phyloP scores from a whole-genome alignment of 2,329 filamentous ascomycete species.

The Thyridium curvatum region DNA sequence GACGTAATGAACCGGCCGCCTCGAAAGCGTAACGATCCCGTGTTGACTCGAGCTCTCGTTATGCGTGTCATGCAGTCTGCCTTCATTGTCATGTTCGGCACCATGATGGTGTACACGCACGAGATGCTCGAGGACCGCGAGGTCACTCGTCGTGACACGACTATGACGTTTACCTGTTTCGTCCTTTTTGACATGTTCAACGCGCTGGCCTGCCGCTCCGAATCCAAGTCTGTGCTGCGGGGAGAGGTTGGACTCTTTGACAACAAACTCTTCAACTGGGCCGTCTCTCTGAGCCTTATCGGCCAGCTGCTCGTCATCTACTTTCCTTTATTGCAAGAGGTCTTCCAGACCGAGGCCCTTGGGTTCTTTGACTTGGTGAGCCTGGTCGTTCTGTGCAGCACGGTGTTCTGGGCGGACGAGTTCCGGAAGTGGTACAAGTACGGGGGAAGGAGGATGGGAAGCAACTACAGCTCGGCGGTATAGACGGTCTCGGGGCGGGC shows the following conservation, averaged over 20 bases:
- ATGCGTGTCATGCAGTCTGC: constrained; percentile 83
- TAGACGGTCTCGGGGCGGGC: constrained; percentile 24
- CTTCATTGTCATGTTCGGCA: constrained; percentile 85
- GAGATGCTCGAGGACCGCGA: constrained; percentile 82
- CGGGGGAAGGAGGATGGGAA: constrained; percentile 48
- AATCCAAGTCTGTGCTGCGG: constrained; percentile 79
- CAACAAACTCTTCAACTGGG: constrained; percentile 95
- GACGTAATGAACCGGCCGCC: constrained; percentile 91
- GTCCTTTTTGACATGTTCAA: constrained; percentile 99
- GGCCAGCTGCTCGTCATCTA: constrained; percentile 93
- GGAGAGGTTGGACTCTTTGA: constrained; percentile 79
- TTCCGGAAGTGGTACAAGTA: constrained; percentile 71
- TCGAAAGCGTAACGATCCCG: constrained; percentile 77
- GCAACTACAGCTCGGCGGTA: constrained; percentile 60
- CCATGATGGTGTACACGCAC: constrained; percentile 81
- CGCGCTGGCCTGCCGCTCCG: constrained; percentile 85
- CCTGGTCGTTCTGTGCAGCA: constrained; percentile 71
- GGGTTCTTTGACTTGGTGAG: constrained; percentile 66
- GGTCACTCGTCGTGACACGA: constrained; percentile 90
- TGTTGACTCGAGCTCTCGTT: constrained; percentile 80
- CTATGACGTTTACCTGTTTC: constrained; percentile 99
- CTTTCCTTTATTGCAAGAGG: constrained; percentile 83
- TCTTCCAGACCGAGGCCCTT: constrained; percentile 93
- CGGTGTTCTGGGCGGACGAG: constrained; percentile 95
- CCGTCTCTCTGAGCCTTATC: constrained; percentile 75